Base-by-base conservation (phyloP, 2,329 filamentous ascomycete species). In the Talaromyces piceae region DNA sequence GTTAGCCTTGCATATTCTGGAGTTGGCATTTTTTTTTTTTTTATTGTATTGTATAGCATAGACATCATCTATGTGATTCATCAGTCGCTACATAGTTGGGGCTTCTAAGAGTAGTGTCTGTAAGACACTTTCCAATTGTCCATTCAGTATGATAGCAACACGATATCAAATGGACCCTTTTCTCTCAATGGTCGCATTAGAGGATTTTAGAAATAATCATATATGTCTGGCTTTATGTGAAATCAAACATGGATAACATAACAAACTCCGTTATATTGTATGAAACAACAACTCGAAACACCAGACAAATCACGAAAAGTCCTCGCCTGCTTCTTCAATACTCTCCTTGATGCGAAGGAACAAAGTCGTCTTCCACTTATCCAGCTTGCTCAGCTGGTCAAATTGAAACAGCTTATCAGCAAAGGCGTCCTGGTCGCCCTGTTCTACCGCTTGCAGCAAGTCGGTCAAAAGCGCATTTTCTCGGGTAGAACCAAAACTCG, bases 311-410 rank as follows among this genome's bases (percentile, higher is more conserved):
- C 70, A 87, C 56, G 83, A 84, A 62, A 86, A 87, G 62, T 87
- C 83, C 58, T 86, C 83, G 37, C 76, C 81, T 57, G 77, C 75
- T 64, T 82, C 78, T 72, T 91, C 86, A 61, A 95, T 94, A 49
- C 77, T 77, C 62, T 84, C 84, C 83, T 96, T 96, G 63, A 96
- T 79, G 60, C 83, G 81, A 63, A 95, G 73, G 56, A 95, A 70
- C 52, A 95, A 75, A 27, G 86, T 88, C 47, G 88, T 95, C 85
- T 96, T 95, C 91, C 91, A 97, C 75, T 91, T 93, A 67, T 96
- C 91, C 63, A 97, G 74, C 77, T 93, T 93, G 73, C 84, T 93
- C 73, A 95, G 78, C 74, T 94, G 88, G 68, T 96, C 90, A 65
- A 82, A 97, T 67, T 91, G 84, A 76, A 87, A 95, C 57, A 93